Evolutionary conservation across 129 eudicot genomes (phyloP).

Genomic region (Flaveria brownii): DNA sequence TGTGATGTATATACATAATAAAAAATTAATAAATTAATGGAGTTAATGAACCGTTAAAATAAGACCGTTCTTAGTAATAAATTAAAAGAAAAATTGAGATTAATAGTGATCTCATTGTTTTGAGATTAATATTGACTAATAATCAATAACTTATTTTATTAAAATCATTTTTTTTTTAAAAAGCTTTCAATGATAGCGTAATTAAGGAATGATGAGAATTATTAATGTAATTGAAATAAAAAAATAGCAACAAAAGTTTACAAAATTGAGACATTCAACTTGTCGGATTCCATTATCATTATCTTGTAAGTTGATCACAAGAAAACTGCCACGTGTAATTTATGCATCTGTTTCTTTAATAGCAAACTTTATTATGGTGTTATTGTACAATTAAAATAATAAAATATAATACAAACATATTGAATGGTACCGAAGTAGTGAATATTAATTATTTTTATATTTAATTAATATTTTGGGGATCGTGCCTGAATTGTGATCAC

Average conservation of each 20-base stretch:
- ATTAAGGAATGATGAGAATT: neutral
- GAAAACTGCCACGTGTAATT: conserved; percentile 26
- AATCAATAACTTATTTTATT: too few species aligned
- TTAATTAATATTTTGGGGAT: conserved; percentile 9
- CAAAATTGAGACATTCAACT: conserved; percentile 31
- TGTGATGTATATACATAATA: too few species aligned
- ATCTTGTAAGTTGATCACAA: conserved; percentile 19
- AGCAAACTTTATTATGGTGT: too few species aligned
- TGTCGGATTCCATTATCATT: conserved; percentile 36
- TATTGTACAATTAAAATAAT: neutral
- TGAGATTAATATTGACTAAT: too few species aligned
- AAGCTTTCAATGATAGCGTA: too few species aligned
- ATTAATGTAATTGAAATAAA: neutral
- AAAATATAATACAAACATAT: conserved; percentile 4
- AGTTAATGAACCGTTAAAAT: too few species aligned
- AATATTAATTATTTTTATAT: neutral
- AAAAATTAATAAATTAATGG: too few species aligned
- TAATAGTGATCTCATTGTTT: too few species aligned
- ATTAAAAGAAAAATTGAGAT: too few species aligned
- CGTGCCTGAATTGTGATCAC: conserved; percentile 25
- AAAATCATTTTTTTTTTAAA: too few species aligned
- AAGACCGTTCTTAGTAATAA: too few species aligned
- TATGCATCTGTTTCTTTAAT: neutral
- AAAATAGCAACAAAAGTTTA: conserved; percentile 13
- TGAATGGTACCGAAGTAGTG: neutral